Evolutionary conservation across 2,329 filamentous ascomycete genomes (phyloP).

Genomic region (Dactylonectria macrodidyma): DNA sequence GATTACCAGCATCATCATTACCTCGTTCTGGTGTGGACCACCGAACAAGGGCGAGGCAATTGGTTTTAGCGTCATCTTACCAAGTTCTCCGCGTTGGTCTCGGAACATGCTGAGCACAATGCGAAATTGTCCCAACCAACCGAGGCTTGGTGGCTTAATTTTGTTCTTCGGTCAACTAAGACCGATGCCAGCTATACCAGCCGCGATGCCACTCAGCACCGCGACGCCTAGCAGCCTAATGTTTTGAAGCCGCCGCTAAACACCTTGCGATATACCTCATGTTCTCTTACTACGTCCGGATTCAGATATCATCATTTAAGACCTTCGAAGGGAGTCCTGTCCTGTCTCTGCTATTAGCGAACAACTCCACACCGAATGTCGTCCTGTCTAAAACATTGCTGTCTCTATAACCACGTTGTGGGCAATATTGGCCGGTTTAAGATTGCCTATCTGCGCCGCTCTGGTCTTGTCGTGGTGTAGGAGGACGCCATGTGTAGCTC

Average conservation of each 20-base stretch:
- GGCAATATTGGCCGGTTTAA: constrained; percentile 40
- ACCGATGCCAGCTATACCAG: constrained; percentile 16
- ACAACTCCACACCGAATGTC: constrained; percentile 33
- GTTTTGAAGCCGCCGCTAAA: constrained; percentile 14
- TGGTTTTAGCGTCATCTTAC: constrained; percentile 38
- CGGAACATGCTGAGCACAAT: not conserved
- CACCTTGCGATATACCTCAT: constrained; percentile 8
- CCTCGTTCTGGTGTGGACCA: constrained; percentile 35
- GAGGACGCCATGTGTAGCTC: constrained; percentile 32
- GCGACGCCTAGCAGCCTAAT: constrained; percentile 13
- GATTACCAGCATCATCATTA: constrained; percentile 37
- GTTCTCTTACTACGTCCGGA: not conserved
- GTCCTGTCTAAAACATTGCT: constrained; percentile 36
- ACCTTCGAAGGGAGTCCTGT: constrained; percentile 26
- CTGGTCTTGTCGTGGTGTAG: constrained; percentile 22
- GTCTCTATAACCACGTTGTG: constrained; percentile 29
- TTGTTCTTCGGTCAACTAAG: constrained; percentile 11
- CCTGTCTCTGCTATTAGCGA: constrained; percentile 39
- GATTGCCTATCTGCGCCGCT: constrained; percentile 30
- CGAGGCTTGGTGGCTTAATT: constrained; percentile 20
- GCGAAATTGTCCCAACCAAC: constrained; percentile 18
- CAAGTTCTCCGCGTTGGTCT: constrained; percentile 7
- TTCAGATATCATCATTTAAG: constrained; percentile 11
- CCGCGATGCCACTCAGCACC: constrained; percentile 11
- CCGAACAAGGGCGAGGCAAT: constrained; percentile 38